These are phyloP conservation scores for Tripterygium wilfordii DNA, from an alignment of 177 flowering plant species.

Conservation along the genomic window DNA sequence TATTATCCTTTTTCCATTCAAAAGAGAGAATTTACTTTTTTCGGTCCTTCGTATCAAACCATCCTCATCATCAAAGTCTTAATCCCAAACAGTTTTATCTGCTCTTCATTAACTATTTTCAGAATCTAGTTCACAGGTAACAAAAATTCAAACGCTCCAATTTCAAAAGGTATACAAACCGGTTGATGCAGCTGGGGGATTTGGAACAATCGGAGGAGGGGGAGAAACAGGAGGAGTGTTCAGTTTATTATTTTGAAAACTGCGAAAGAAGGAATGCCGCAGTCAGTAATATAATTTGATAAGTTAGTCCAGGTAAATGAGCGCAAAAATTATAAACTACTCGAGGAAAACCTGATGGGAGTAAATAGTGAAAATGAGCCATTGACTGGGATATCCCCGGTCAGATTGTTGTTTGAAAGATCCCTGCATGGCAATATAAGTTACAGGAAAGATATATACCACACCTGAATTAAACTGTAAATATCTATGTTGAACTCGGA, in stretches of 20 bases:
- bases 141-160: too few relatives aligned
- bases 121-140: too few relatives aligned
- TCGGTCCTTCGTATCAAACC: too few relatives aligned
- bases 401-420: constrained; percentile 66
- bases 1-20: too few relatives aligned
- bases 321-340: not conserved
- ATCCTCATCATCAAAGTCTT: too few relatives aligned
- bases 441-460: too few relatives aligned
- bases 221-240: constrained; percentile 52
- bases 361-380: constrained; percentile 75
- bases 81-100: too few relatives aligned
- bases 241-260: constrained; percentile 57
- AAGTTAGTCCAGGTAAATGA: not conserved
- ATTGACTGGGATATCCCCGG: constrained; percentile 57
- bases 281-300: constrained; percentile 14
- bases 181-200: constrained; percentile 35
- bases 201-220: constrained; percentile 49
- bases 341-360: constrained; percentile 52
- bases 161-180: too few relatives aligned
- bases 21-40: too few relatives aligned
- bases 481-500: too few relatives aligned
- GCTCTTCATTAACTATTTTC: too few relatives aligned
- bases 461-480: too few relatives aligned
- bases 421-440: constrained; percentile 40
- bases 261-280: constrained; percentile 18